These are phyloP conservation scores for Rhytidiadelphus loreus DNA, from an alignment of 225 moss, liverwort and hornwort genomes.

Conservation along the genomic window DNA sequence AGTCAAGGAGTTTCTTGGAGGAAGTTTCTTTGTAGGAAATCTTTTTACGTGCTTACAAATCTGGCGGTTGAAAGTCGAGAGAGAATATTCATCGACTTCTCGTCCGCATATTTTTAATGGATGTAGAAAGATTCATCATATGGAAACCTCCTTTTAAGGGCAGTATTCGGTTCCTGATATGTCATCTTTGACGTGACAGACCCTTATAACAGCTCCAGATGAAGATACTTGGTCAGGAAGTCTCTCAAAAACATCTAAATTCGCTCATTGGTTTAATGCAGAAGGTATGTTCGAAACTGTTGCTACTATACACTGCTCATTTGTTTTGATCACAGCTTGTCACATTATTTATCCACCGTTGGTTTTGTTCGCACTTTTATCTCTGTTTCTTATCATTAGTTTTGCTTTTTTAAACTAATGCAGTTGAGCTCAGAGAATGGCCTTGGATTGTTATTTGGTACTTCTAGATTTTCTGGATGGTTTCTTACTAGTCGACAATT, in stretches of 20 bases:
- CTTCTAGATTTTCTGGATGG: neutral
- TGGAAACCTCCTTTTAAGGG: neutral
- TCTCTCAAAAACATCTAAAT: conserved; percentile 68
- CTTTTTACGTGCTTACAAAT: neutral
- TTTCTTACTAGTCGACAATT: neutral
- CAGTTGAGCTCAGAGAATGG: neutral
- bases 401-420: neutral
- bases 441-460: neutral
- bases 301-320: neutral
- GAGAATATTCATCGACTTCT: neutral
- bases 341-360: neutral
- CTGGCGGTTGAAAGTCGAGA: neutral
- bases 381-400: neutral
- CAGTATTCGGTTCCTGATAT: conserved; percentile 3
- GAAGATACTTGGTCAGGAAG: conserved; percentile 60
- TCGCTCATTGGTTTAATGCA: conserved; percentile 76
- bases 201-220: conserved; percentile 28
- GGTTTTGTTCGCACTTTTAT: neutral
- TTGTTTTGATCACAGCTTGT: neutral
- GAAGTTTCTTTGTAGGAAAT: neutral
- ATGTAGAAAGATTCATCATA: neutral
- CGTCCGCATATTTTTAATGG: neutral
- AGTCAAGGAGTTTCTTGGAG: neutral
- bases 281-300: conserved; percentile 47
- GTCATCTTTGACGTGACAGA: conserved; percentile 34